phyloP scores from a whole-genome alignment of 768 basidiomycete genomes.

The Plicaturopsis crispa region DNA sequence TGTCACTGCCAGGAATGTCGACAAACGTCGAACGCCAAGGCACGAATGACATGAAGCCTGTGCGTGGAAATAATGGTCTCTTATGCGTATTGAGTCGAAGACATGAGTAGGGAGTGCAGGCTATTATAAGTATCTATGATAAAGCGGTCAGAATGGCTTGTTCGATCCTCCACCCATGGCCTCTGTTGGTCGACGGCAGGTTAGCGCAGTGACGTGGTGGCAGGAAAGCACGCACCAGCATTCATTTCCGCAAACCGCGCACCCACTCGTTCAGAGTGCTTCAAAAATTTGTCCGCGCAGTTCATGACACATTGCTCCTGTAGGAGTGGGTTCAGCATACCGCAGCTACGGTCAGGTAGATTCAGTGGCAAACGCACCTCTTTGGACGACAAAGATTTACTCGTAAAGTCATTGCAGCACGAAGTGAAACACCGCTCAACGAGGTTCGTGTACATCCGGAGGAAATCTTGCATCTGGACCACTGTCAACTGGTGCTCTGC shows the following conservation, averaged over 20 bases:
- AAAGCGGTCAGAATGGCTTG: too few relatives aligned
- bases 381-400: conserved; percentile 87
- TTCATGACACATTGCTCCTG: conserved; percentile 88
- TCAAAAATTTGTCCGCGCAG: conserved; percentile 97
- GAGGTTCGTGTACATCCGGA: conserved; percentile 89
- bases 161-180: too few relatives aligned
- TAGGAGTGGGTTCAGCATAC: conserved; percentile 7
- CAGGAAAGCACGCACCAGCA: conserved; percentile 59
- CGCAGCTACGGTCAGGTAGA: too few relatives aligned
- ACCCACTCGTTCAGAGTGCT: conserved; percentile 90
- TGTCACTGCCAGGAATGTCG: too few relatives aligned
- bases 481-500: neutral
- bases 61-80: too few relatives aligned
- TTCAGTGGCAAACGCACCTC: conserved; percentile 57
- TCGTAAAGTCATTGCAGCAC: conserved; percentile 95
- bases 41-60: too few relatives aligned
- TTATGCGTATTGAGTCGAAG: too few relatives aligned
- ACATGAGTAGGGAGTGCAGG: too few relatives aligned
- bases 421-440: conserved; percentile 95
- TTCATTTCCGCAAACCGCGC: conserved; percentile 89
- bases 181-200: too few relatives aligned
- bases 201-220: too few relatives aligned
- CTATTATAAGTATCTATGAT: too few relatives aligned
- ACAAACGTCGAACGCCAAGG: too few relatives aligned
- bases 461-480: conserved; percentile 93